Percentiles rank a stretch among this genome's conserved stretches.
Conservation (phyloP, 495 filamentous ascomycete genomes). For the Penicillium lividum region DNA sequence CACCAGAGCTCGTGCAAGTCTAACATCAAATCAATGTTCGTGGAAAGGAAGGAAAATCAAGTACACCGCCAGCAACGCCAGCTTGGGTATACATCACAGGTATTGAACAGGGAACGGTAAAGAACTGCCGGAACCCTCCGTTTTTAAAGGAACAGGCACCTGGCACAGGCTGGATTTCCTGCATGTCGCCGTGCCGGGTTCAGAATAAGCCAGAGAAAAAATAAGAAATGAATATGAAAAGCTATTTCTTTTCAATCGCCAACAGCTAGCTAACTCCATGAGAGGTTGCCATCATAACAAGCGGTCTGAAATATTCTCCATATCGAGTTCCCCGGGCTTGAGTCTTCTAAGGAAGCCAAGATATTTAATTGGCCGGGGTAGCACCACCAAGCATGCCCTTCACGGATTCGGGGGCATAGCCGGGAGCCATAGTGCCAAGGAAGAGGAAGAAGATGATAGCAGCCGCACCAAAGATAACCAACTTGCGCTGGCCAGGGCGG, state of each 20-base stretch:
- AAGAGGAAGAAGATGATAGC: constrained; percentile 68
- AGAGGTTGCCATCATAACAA: no score
- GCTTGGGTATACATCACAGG: constrained; percentile 19
- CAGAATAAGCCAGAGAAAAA: constrained; percentile 10
- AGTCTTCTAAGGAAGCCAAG: not conserved
- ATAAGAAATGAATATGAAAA: not conserved
- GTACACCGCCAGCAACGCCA: constrained; percentile 25
- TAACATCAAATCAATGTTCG: constrained; percentile 32
- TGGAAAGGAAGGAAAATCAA: constrained; percentile 21
- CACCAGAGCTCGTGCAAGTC: constrained; percentile 36
- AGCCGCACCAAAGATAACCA: constrained; percentile 64
- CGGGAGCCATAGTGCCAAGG: constrained; percentile 59
- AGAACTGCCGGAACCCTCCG: constrained; percentile 5
- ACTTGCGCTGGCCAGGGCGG: constrained; percentile 73
- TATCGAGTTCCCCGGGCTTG: not conserved
- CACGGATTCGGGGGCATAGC: constrained; percentile 43
- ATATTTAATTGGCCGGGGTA: constrained; percentile 37
- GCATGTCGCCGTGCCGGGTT: constrained; percentile 36
- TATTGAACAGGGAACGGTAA: constrained; percentile 18
- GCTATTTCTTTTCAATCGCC: not conserved
- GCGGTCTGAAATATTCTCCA: not conserved
- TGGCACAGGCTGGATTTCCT: constrained; percentile 37
- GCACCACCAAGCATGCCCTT: constrained; percentile 46
- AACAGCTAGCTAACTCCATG: not conserved
- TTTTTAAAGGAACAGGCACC: constrained; percentile 14